Conservation (phyloP, 2,329 filamentous ascomycete species). For the Stemphylium lycopersici region DNA sequence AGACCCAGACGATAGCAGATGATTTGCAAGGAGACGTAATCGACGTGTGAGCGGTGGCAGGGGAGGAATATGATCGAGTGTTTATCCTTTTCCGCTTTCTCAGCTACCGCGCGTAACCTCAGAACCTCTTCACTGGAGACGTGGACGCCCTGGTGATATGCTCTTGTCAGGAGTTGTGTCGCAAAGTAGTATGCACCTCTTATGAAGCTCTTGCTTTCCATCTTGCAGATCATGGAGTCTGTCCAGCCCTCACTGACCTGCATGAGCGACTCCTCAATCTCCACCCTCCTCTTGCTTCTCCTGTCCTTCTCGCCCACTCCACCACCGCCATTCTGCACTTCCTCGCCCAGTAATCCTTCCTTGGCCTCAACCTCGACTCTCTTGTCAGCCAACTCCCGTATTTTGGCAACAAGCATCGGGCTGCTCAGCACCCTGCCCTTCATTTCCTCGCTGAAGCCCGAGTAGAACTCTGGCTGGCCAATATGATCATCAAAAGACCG, state of each 20-base stretch:
- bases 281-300: conserved; percentile 66
- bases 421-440: conserved; percentile 77
- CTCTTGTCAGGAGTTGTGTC: conserved; percentile 86
- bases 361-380: conserved; percentile 77
- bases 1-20: conserved; percentile 95
- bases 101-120: conserved; percentile 78
- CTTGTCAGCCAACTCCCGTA: conserved; percentile 76
- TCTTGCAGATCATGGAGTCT: conserved; percentile 98
- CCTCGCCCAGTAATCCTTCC: conserved; percentile 67
- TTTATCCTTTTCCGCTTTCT: conserved; percentile 81
- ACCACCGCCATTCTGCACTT: no score
- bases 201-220: conserved; percentile 94
- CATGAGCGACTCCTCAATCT: conserved; percentile 74
- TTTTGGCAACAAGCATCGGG: conserved; percentile 74
- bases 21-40: conserved; percentile 92
- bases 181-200: conserved; percentile 86
- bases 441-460: conserved; percentile 91
- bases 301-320: conserved; percentile 59
- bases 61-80: conserved; percentile 96
- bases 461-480: conserved; percentile 91
- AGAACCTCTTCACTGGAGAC: conserved; percentile 94
- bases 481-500: conserved; percentile 89
- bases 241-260: conserved; percentile 87
- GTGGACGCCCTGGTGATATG: conserved; percentile 97
- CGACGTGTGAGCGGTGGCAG: conserved; percentile 92